Base-by-base conservation (phyloP, 2,329 filamentous ascomycete species). In the Xylaria sp. region DNA sequence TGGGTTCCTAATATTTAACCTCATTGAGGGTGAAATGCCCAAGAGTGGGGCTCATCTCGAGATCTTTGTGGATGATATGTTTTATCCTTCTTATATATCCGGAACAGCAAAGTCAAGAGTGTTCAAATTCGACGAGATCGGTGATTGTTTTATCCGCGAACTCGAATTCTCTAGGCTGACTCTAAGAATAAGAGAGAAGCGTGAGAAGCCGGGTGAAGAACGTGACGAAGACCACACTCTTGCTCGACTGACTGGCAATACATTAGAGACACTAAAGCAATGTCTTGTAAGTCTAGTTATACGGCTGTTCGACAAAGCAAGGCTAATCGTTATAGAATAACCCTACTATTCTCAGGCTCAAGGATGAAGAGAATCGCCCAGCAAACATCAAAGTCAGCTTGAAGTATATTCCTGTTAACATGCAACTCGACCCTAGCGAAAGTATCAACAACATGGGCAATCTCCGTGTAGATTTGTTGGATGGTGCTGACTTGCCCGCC, bases 391-490 rank as follows among this genome's bases (percentile, higher is more conserved):
- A 91, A 73, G 92, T 99, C 77, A 97, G 92, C 82, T 87, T 97
- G 76, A 97, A 97, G 80, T 99, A 97, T 78, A 90, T 99, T 28
- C 96, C 96, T 0, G 90, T 98, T 68, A 90, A 93, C 82, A 99
- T 99, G 96, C 85, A 90, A 65, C 91, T 99, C 57, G 94, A 99
- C 76, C 92, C 96, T 0, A 93, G 90, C 75, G 96, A 99, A 81
- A 97, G 94, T 76, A 97, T 99, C 85, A 98, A 97, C 87, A 99
- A 99, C 81, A 97, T 97, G 89, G 96, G 96, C 67, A 94, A 90
- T 66, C 89, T 99, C 25, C 92, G 94, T 23, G 93, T 99, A n/a
- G 94, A 98, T 75, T 87, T 99, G 20, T 83, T 98, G 43, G 94
- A 97, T 79, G 96, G 91, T 20, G 83, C 88, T 9, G 91, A 97